A percentile compares a stretch with the other conserved stretches of the same genome.
Evolutionary conservation across 176 grass and related monocot genomes (phyloP).

Genomic region (Chloris gayana): DNA sequence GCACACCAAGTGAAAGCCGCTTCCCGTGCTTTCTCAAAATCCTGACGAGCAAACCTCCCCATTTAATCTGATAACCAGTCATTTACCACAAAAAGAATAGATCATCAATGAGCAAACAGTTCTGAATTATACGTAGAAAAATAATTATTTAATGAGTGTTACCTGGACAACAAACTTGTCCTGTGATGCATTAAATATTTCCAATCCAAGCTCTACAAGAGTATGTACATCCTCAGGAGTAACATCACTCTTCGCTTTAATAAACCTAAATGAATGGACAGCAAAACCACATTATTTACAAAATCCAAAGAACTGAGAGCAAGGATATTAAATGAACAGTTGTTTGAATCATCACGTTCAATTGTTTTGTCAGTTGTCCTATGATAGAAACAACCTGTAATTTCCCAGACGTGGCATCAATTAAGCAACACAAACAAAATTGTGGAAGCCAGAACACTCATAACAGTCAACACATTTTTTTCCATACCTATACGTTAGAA

Average conservation of each 20-base stretch:
- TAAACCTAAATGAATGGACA: conserved; percentile 59
- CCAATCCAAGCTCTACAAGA: conserved; percentile 78
- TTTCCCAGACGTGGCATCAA: neutral
- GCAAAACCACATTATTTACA: conserved; percentile 15
- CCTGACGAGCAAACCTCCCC: conserved; percentile 72
- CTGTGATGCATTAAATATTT: conserved; percentile 82
- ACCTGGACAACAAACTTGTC: conserved; percentile 96
- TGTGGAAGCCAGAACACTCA: neutral
- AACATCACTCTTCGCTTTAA: conserved; percentile 96
- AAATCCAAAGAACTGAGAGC: conserved; percentile 15
- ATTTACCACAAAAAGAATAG: conserved; percentile 40
- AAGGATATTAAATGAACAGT: neutral
- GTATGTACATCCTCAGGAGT: conserved; percentile 65
- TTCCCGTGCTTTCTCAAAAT: conserved; percentile 85
- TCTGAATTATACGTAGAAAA: conserved; percentile 21
- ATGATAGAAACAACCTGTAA: conserved; percentile 1
- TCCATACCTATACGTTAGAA: neutral
- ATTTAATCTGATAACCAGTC: conserved; percentile 75
- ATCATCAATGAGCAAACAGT: conserved; percentile 28
- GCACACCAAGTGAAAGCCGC: conserved; percentile 65
- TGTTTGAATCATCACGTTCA: neutral
- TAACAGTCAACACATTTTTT: neutral
- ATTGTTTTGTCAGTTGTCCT: conserved; percentile 9
- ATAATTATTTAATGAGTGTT: conserved; percentile 21
- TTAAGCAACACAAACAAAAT: neutral